Evolutionary conservation across 2,329 filamentous ascomycete genomes (phyloP).

Genomic region (Colletotrichum sp.): DNA sequence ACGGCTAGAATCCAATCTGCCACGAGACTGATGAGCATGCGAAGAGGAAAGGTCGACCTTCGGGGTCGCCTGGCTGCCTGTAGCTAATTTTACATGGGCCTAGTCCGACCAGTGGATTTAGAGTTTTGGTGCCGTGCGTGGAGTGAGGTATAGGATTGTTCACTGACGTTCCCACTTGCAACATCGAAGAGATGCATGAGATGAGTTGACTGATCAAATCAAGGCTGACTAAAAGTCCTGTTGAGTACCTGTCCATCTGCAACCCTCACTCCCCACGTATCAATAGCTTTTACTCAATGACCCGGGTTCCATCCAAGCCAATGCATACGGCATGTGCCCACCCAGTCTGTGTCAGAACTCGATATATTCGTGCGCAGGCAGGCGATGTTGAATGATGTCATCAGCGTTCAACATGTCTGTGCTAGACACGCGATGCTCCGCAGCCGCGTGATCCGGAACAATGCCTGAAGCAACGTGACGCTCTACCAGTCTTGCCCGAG

Average conservation of each 20-base stretch:
- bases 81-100: neutral
- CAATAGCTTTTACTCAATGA: neutral
- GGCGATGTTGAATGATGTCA: neutral
- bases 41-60: neutral
- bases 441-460: neutral
- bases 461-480: neutral
- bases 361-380: neutral
- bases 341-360: neutral
- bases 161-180: rapidly evolving
- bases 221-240: neutral
- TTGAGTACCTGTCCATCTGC: neutral
- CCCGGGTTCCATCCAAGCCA: rapidly evolving
- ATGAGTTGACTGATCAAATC: neutral
- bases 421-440: neutral
- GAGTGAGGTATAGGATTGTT: neutral
- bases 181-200: neutral
- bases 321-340: neutral
- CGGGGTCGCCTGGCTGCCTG: neutral
- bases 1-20: neutral
- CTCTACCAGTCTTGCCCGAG: neutral
- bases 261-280: rapidly evolving
- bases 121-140: neutral
- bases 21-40: neutral
- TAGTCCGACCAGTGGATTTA: neutral
- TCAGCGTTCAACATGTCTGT: neutral